phyloP scores from a whole-genome alignment of 257 asterid genomes.

The Solanum megistacrolobum region DNA sequence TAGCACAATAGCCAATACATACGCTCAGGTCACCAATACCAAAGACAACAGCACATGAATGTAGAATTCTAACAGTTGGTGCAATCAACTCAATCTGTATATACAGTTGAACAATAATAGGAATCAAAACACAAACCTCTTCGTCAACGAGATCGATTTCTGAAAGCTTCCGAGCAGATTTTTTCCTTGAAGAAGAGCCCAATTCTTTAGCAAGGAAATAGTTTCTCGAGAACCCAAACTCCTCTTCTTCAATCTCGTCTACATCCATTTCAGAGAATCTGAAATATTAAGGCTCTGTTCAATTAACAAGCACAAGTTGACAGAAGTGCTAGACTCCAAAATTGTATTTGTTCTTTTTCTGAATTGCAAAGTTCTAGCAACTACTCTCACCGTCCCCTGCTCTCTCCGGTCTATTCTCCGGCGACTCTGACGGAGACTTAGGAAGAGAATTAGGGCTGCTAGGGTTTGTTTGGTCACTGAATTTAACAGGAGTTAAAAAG shows the following conservation, averaged over 20 bases:
- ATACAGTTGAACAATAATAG: background rate
- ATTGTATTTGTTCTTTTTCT: background rate
- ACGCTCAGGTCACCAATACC: background rate
- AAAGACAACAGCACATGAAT: background rate
- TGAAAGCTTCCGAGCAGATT: constrained; percentile 51
- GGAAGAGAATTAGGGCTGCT: background rate
- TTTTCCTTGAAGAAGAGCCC: constrained; percentile 58
- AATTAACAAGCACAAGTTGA: background rate
- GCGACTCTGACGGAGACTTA: background rate
- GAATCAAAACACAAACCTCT: constrained; percentile 34
- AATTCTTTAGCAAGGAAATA: constrained; percentile 78
- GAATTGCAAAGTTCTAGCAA: background rate
- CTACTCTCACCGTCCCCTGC: background rate
- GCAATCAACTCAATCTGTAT: background rate
- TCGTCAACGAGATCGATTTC: constrained; percentile 68
- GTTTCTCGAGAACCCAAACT: constrained; percentile 86
- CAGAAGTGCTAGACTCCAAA: background rate
- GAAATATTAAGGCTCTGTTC: background rate
- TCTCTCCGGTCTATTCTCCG: background rate
- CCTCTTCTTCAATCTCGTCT: constrained; percentile 66
- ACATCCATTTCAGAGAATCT: constrained; percentile 26
- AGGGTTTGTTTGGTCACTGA: background rate
- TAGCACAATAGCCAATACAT: background rate
- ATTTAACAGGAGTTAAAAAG: background rate
- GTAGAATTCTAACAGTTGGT: background rate